A percentile compares a stretch with the other conserved stretches of the same genome.
Conservation (phyloP, 371 early-diverging fungal species). For the Mucor racemosus region DNA sequence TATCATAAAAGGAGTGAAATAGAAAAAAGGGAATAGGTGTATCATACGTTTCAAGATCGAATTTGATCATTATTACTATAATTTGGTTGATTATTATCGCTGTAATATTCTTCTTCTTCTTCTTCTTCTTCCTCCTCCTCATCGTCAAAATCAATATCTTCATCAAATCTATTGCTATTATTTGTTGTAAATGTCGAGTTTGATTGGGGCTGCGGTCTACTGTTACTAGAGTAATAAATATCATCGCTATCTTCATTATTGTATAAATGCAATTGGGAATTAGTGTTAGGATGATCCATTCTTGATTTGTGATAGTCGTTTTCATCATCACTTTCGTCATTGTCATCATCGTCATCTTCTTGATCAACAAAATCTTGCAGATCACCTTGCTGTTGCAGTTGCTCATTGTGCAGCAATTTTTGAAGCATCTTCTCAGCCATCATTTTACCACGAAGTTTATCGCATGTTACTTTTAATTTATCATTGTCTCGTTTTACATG, state of each 20-base stretch:
- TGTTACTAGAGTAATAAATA: background rate
- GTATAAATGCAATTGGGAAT: background rate
- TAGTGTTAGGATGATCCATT: background rate
- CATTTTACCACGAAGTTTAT: constrained; percentile 58
- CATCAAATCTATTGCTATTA: constrained; percentile 16
- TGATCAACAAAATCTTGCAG: constrained; percentile 16
- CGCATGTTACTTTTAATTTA: constrained; percentile 49
- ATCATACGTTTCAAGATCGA: background rate
- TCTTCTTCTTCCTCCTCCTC: constrained; percentile 9
- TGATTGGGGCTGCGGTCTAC: background rate
- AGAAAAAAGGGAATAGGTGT: background rate
- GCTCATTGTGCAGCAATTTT: constrained; percentile 26
- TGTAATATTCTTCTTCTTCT: background rate
- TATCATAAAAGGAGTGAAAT: constrained; percentile 3
- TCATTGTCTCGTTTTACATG: constrained; percentile 55
- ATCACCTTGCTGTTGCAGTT: constrained; percentile 4
- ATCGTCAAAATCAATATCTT: constrained; percentile 20
- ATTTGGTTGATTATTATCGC: background rate
- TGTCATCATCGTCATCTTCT: constrained; percentile 8
- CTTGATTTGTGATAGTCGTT: background rate
- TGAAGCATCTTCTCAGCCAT: constrained; percentile 63
- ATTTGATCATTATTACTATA: background rate
- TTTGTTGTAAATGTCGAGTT: background rate
- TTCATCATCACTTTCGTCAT: background rate
- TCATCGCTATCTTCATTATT: background rate